Base-by-base conservation (phyloP, 202 grass and related monocot species). In the Zizania palustris region DNA sequence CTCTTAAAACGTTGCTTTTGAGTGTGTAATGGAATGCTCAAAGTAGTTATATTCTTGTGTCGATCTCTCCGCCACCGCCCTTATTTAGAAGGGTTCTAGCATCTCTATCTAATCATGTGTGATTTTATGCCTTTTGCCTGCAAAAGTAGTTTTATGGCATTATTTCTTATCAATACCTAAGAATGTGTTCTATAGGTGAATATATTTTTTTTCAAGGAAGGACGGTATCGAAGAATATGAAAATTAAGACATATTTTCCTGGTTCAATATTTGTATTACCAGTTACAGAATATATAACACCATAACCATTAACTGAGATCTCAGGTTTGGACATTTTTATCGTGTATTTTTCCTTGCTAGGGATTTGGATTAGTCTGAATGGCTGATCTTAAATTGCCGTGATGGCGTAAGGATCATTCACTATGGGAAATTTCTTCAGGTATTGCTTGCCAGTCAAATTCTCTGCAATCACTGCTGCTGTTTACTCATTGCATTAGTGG, bases 1-100 rank as follows among this genome's bases (percentile, higher is more conserved):
- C 51, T 41, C 63, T 54, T 63, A 51, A 42, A 68, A 76, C 68
- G 55, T 16, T 45, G 44, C 65, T 63, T 62, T 71, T 37, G 43
- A 56, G 45, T 45, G 46, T 56, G 16, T 11, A 45, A 37, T 72
- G 58, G 1, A 71, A 55, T 15, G 56, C 46, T 73, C 42, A 15
- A 14, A 45, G 15, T 46, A 14, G 45, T 61, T 72, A 5, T 50
- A 6, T 58, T 75, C 62, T 67, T n/a, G 46, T 38, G 37, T 45
- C 49, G 51, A 7, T 68, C 63, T 28, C 9, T 9, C 63, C 62
- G 45, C 38, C 11, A 40, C 38, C 57, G n/a, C n/a, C n/a, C n/a
- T n/a, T n/a, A n/a, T n/a, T n/a, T n/a, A n/a, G 46, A 56, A 10
- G 55, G 28, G 8, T 67, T 50, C 16, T 62, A 1, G n/a, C 44